Evolutionary conservation across 23 red algal genomes (phyloP), one percentile per base, ranked within the genome.

Genomic region (Gracilaria vermiculophylla): DNA sequence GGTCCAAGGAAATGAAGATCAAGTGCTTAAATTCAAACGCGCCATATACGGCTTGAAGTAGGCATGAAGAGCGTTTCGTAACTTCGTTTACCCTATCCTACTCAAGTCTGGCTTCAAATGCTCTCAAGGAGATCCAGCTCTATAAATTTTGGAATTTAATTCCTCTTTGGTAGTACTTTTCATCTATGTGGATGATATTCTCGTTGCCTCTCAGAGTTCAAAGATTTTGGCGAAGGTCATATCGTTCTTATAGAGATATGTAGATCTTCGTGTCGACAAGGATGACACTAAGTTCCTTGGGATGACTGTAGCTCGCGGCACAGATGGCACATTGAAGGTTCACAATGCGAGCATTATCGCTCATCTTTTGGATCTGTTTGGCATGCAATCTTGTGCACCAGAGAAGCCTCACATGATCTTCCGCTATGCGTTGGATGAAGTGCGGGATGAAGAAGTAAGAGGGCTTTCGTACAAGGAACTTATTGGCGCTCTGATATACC

Each of bases 11-110:
- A 39, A 29, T 3, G 1, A 45, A 17, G 51, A 5, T 2, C 8
- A 72, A 12, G 52, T 60, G 5, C 70, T 53, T 28, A 13, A 55
- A 23, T 37, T 91, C 19, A 10, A 75, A 0, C 20, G 64, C 3
- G 87, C 87, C 2, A 55, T 91, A 20, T 81, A 81, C 23, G 87
- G 87, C 3, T 45, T 75, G 10, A 81, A 91, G 37, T 29, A 91
- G 35, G 87, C 76, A 13, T 70, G 37, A 44, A 51, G 73, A 19
- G 64, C 49, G 8, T 81, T 52, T 25, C 34, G 29, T 12, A 0
- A 47, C 7, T 34, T 72, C 13, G 28, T 77, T 53, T 13, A 80
- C 5, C 35, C 21, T n/a, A 60, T 67, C 34, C 20, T 91, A 17
- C 39, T 56, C 14, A 19, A 66, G 16, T 41, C 29, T 24, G 75